phyloP scores from a whole-genome alignment of 176 grass and related monocot species.

The Elaeis guineensis region DNA sequence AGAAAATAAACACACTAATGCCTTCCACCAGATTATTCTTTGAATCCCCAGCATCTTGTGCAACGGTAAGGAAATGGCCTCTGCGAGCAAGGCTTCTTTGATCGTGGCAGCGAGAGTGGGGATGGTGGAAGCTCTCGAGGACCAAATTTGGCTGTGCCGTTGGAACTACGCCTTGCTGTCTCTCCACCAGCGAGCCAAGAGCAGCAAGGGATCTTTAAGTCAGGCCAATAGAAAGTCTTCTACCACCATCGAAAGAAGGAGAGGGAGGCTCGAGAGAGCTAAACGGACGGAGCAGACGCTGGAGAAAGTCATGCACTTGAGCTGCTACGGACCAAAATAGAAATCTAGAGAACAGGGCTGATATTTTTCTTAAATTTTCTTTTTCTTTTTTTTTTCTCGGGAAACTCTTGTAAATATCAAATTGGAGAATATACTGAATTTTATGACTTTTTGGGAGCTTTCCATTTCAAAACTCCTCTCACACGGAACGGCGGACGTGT shows the following conservation, averaged over 20 bases:
- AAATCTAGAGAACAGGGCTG: too few species aligned
- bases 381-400: too few species aligned
- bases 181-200: conserved; percentile 29
- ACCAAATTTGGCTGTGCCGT: conserved; percentile 52
- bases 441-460: too few species aligned
- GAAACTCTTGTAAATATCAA: too few species aligned
- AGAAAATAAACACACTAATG: too few species aligned
- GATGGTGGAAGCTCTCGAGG: conserved; percentile 60
- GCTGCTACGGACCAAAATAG: conserved; percentile 52
- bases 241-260: background rate
- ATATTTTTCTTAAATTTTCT: too few species aligned
- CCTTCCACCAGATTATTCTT: too few species aligned
- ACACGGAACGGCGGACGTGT: too few species aligned
- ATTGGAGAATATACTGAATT: too few species aligned
- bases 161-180: conserved; percentile 57
- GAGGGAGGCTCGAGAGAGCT: background rate
- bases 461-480: too few species aligned
- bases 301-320: conserved; percentile 59
- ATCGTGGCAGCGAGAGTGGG: conserved; percentile 43
- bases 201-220: background rate
- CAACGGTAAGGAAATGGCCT: conserved; percentile 16
- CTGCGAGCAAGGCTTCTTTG: conserved; percentile 33
- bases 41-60: background rate
- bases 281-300: conserved; percentile 42
- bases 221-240: conserved; percentile 10